Base-by-base conservation (phyloP, 2,329 filamentous ascomycete genomes). In the Huntiella bhutanensis region DNA sequence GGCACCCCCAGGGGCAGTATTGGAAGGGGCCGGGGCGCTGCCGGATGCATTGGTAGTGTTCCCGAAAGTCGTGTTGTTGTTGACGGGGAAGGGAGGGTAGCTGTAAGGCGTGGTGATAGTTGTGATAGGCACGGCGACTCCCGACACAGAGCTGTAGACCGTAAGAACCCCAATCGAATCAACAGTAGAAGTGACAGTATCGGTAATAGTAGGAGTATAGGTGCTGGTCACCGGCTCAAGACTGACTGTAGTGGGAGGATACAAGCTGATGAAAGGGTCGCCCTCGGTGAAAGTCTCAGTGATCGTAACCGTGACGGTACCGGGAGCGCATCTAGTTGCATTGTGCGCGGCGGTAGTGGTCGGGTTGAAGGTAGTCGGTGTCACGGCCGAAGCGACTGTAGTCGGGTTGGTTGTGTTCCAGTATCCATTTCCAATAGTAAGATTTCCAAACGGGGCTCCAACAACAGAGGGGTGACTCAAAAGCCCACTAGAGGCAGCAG, bases 71-170 rank as follows among this genome's bases (percentile, higher is more conserved):
- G 48, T 45, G 33, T 11, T 34, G 33, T 50, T 50, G 15, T 33
- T 41, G 33, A 41, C 41, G 15, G 48, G 41, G 36, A 47, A 50
- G 13, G 48, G 45, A 8, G 45, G 41, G 17, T 47, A 22, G n/a
- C 48, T 41, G 22, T 45, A 28, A 33, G 45, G 36, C 19, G 48
- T 44, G n/a, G 49, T 50, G 19, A 50, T 16, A 12, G 41, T 50
- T 11, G 38, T 50, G 5, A 48, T 32, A 7, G 48, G 48, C 16
- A 47, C 33, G 12, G 47, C n/a, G 19, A 37, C 34, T 35, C 48
- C 48, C n/a, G 34, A 39, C 5, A 47, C 19, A 2, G 48, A 47
- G 15, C 47, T 45, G 5, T 47, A 39, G 8, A 50, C 40, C 0
- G 48, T 50, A 13, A 50, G 22, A 17, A 50, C 34, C 38, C 45